Conservation (phyloP, 495 filamentous ascomycete genomes). For the Lasiosphaeria ovina region DNA sequence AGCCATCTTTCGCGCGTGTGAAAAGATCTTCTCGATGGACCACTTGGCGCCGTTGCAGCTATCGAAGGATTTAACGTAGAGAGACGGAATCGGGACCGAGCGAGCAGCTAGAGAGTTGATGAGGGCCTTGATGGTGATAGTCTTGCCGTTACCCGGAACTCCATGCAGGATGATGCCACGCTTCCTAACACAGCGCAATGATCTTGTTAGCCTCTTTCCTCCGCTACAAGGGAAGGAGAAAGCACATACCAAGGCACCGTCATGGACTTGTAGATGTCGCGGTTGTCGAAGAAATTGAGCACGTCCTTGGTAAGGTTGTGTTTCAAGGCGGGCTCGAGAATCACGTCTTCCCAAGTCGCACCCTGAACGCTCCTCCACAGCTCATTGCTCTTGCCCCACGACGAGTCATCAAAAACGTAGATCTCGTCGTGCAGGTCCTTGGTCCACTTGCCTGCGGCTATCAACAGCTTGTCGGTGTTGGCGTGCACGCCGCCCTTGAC, state of each 20-base stretch:
- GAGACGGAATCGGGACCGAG: constrained; percentile 41
- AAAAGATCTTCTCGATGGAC: constrained; percentile 44
- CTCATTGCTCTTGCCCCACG: constrained; percentile 52
- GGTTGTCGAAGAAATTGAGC: constrained; percentile 53
- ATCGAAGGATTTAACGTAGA: constrained; percentile 56
- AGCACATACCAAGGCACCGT: constrained; percentile 56
- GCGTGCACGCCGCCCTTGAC: constrained; percentile 53
- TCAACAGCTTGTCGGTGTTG: constrained; percentile 48
- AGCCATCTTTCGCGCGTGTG: constrained; percentile 41
- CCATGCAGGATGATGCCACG: constrained; percentile 51
- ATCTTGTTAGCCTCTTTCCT: background rate
- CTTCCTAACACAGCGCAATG: constrained; percentile 35
- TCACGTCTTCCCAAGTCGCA: constrained; percentile 56
- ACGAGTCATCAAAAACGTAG: constrained; percentile 54
- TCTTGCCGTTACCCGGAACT: constrained; percentile 57
- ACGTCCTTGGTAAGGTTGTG: constrained; percentile 50
- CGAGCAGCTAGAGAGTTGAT: constrained; percentile 44
- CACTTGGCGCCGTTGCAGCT: constrained; percentile 31
- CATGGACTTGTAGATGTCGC: constrained; percentile 47
- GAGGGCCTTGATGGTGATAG: constrained; percentile 57
- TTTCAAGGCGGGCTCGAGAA: constrained; percentile 56
- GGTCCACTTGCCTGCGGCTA: constrained; percentile 41
- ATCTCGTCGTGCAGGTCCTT: constrained; percentile 54
- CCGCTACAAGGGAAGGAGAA: constrained; percentile 31
- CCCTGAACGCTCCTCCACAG: constrained; percentile 53